Conservation (phyloP, 495 filamentous ascomycete species). For the Aspergillus nidulans region DNA sequence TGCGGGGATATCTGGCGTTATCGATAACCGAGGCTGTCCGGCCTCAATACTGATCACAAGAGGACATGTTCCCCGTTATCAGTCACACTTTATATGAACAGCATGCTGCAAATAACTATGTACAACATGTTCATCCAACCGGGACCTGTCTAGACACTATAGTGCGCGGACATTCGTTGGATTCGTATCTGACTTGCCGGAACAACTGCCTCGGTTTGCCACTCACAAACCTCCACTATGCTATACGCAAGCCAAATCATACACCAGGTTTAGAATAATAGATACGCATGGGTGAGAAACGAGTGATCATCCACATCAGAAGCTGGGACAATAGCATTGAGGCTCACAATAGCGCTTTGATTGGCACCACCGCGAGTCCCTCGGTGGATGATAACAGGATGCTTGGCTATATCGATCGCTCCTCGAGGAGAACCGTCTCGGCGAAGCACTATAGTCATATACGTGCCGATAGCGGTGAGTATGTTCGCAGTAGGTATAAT, state of each 20-base stretch:
- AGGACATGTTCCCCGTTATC: background rate
- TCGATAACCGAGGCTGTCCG: constrained; percentile 24
- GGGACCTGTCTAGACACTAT: background rate
- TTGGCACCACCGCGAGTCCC: background rate
- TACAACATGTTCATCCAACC: background rate
- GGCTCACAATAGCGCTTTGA: background rate
- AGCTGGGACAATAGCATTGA: background rate
- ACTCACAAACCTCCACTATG: background rate
- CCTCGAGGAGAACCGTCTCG: background rate
- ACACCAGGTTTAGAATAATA: no score
- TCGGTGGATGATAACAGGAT: background rate
- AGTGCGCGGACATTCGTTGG: background rate
- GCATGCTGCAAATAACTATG: background rate
- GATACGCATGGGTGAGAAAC: no score
- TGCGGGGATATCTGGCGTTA: constrained; percentile 22
- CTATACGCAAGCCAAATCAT: background rate
- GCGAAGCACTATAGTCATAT: background rate
- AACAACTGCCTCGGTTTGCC: background rate
- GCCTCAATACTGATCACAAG: background rate
- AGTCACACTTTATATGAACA: background rate
- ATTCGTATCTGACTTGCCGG: background rate
- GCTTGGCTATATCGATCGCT: background rate
- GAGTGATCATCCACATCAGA: background rate
- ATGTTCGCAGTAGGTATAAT: background rate
- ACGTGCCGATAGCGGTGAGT: background rate